Evolutionary conservation across 2,329 filamentous ascomycete species (phyloP), one percentile per base, ranked within the genome.

Genomic region (Colletotrichum echinochloae): DNA sequence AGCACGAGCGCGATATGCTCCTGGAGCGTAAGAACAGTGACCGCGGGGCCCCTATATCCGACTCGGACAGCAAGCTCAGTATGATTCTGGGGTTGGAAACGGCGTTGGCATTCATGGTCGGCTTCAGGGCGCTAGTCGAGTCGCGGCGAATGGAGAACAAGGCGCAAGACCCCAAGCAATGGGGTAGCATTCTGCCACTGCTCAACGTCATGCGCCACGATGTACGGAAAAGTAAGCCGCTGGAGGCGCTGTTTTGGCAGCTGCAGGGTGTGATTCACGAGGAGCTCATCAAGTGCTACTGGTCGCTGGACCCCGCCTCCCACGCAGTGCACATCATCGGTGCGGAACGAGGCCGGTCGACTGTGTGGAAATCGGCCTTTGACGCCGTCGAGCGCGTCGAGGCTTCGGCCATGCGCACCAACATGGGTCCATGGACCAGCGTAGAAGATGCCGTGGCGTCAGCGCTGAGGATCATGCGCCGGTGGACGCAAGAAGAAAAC

Each of bases 101-200:
- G 76, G 81, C 86, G 26, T 76, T 87, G 63, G 82, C 84, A 6
- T 90, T 88, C 73, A 85, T 89, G 79, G 78, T 87, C 18, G 82
- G 83, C 1, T 89, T 89, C 76, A 82, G 87, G 71, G 80, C 84
- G 2, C 78, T 85, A 54, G 85, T 85, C 76, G 81, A 84, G 54
- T 78, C 78, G 14, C 82, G 85, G 5, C 77, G 79, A 33, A 73
- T 85, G n/a, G 81, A 84, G 64, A 82, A 82, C 60, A 83, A 82
- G 72, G 76, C 79, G 35, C 78, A 77, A 61, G 85, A 87, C 51
- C 75, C 81, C 8, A 73, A 72, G 2, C 74, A 77, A 37, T 88
- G 85, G 85, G 76, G 78, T 49, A 81, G 78, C 66, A 78, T 87
- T 60, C 77, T 86, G 35, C 85, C 85, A 20, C 79, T 87, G 68